These are phyloP conservation scores for Boechera divaricarpa DNA, from an alignment of 345 rosid genomes.

Conservation along the genomic window DNA sequence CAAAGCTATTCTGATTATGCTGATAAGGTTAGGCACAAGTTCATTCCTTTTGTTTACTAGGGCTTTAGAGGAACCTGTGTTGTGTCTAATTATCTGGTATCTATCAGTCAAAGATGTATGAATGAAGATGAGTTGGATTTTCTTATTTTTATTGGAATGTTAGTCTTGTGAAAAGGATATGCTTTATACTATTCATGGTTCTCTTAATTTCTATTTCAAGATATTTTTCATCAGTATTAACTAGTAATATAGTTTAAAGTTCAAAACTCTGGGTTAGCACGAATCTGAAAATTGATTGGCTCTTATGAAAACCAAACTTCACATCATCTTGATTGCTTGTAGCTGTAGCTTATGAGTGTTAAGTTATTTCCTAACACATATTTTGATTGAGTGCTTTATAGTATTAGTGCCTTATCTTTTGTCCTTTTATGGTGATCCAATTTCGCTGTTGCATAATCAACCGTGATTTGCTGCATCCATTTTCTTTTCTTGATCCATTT, in stretches of 20 bases:
- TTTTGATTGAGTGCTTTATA: conserved; percentile 31
- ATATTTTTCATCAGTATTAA: conserved; percentile 30
- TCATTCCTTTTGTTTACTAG: conserved; percentile 83
- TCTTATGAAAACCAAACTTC: conserved; percentile 34
- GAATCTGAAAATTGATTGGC: conserved; percentile 43
- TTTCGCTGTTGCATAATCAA: conserved; percentile 30
- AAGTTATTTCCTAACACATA: conserved; percentile 19
- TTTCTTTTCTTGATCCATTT: conserved; percentile 14
- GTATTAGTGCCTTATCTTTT: conserved; percentile 25
- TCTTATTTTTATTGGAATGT: conserved; percentile 32
- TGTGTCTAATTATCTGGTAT: conserved; percentile 44
- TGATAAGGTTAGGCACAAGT: conserved; percentile 71
- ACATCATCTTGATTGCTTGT: conserved; percentile 34
- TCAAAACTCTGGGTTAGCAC: conserved; percentile 23
- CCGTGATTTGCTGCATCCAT: conserved; percentile 43
- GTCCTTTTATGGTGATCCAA: conserved; percentile 12
- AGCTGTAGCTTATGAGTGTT: conserved; percentile 35
- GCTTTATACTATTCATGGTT: conserved; percentile 38
- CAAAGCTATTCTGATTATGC: conserved; percentile 69
- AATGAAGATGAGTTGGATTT: conserved; percentile 30
- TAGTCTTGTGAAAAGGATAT: conserved; percentile 45
- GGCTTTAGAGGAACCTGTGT: conserved; percentile 36
- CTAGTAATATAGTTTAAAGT: conserved; percentile 15
- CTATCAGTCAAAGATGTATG: conserved; percentile 45
- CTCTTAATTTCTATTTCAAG: conserved; percentile 22